Percentiles rank a stretch among this genome's conserved stretches.
phyloP scores from a whole-genome alignment of 768 basidiomycete species.

The Galerina marginata region DNA sequence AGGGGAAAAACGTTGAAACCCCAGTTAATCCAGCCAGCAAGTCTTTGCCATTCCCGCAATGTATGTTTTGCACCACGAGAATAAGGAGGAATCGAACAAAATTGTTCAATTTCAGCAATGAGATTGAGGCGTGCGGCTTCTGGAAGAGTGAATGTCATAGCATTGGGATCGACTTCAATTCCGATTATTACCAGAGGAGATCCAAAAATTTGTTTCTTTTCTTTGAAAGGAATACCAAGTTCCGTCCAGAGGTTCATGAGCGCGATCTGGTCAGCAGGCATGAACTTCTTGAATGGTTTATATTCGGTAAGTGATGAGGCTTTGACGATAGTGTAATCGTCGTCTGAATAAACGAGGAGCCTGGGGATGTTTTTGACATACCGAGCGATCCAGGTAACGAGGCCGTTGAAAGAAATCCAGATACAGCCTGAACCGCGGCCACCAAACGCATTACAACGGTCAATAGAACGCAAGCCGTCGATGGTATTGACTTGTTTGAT shows the following conservation, averaged over 20 bases:
- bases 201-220: conserved; percentile 43
- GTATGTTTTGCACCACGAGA: background rate
- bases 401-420: conserved; percentile 33
- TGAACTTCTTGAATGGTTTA: conserved; percentile 26
- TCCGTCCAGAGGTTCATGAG: conserved; percentile 45
- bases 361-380: conserved; percentile 16
- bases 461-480: conserved; percentile 23
- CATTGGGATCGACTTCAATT: conserved; percentile 36
- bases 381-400: conserved; percentile 42
- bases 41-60: conserved; percentile 22
- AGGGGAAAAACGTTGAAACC: conserved; percentile 43
- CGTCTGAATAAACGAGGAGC: conserved; percentile 26
- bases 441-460: conserved; percentile 31
- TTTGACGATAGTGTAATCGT: conserved; percentile 7
- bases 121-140: conserved; percentile 1
- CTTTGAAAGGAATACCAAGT: conserved; percentile 42
- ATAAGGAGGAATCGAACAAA: too few relatives aligned
- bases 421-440: conserved; percentile 19
- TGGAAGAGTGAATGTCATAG: conserved; percentile 33
- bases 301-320: conserved; percentile 22
- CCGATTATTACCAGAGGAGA: conserved; percentile 40
- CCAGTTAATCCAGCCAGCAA: conserved; percentile 48
- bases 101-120: too few relatives aligned
- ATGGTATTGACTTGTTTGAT: conserved; percentile 39
- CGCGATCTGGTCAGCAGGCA: conserved; percentile 35